Evolutionary conservation across 2,329 filamentous ascomycete genomes (phyloP), one percentile per base, ranked within the genome.

Genomic region (Aspergillus sp.): DNA sequence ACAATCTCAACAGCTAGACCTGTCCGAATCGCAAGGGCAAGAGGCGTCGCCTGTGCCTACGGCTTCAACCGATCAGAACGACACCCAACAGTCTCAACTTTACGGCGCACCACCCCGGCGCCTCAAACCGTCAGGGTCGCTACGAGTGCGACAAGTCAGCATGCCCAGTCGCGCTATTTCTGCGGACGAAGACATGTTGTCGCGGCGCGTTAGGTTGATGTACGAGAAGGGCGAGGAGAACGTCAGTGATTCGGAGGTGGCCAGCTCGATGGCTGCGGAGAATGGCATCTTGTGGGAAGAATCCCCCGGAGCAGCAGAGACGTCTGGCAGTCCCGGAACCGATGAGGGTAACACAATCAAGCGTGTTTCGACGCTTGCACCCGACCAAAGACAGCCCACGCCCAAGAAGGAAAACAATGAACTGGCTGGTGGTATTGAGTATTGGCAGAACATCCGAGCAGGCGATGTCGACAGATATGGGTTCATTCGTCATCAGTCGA

Each of bases 401-500:
- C 72, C 75, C 47, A 64, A 68, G 43, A 71, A 74, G 52, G 76
- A 81, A 52, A 68, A 74, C 7, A 68, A 72, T 43, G 81, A 83
- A 62, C 63, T 77, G 30, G 80, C 80, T 26, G 81, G 81, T 5
- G 81, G 81, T 2, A 74, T 82, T 42, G 81, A 84, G 52, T 80
- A 83, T 54, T 84, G 80, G 80, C 72, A 78, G 49, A 74, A 83
- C 60, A 66, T 84, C 7, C 70, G 76, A 12, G 76, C 72, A 4
- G 75, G 68, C 9, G 75, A 82, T 51, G 79, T 83, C 3, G 81
- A 84, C 60, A 72, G 81, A 49, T 84, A 83, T 59, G 81, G 81
- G 7, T 84, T 84, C 64, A 83, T 84, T 44, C 63, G 62, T 7
- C 52, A 52, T n/a, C 49, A 59, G 4, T 52, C 48, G 0, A 54